These are phyloP conservation scores for Cryptosporidium parvum DNA, from an alignment of 169 alveolate species.

Conservation along the genomic window DNA sequence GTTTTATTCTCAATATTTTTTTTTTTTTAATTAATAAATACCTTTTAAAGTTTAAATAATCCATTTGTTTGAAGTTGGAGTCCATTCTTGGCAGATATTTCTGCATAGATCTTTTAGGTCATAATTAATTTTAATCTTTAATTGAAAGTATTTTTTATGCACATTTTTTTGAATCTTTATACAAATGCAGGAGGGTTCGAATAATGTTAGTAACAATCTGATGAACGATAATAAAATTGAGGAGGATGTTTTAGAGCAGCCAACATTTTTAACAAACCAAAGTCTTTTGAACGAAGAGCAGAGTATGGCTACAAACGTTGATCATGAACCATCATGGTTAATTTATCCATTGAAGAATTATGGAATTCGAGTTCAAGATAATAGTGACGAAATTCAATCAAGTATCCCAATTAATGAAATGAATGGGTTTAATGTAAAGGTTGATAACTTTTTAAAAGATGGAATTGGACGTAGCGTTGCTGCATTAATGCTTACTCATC, in stretches of 20 bases:
- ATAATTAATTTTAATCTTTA: neutral
- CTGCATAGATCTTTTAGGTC: neutral
- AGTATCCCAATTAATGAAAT: slow-evolving; percentile 20
- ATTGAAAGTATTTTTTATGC: neutral
- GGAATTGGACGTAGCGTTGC: slow-evolving; percentile 81
- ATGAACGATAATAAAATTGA: neutral
- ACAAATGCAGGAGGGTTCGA: slow-evolving; percentile 11
- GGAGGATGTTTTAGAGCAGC: slow-evolving; percentile 15
- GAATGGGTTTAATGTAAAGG: slow-evolving; percentile 69
- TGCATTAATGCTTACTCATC: slow-evolving; percentile 79
- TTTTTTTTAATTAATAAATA: no score
- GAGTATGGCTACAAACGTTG: neutral
- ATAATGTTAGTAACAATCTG: neutral
- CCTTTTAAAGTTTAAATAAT: no score
- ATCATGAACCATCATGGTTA: slow-evolving; percentile 73
- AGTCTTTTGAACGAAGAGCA: slow-evolving; percentile 16
- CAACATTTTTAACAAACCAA: slow-evolving; percentile 15
- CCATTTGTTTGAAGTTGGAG: neutral
- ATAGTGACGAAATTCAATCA: neutral
- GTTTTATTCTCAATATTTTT: neutral
- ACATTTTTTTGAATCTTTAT: neutral
- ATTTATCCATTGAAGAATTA: slow-evolving; percentile 66
- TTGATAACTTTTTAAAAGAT: slow-evolving; percentile 71
- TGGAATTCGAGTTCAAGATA: slow-evolving; percentile 68
- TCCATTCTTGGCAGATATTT: neutral